A percentile compares a stretch with the other conserved stretches of the same genome.
These are phyloP conservation scores for Tylopilus sp. DNA, from an alignment of 768 basidiomycete genomes.

Conservation along the genomic window DNA sequence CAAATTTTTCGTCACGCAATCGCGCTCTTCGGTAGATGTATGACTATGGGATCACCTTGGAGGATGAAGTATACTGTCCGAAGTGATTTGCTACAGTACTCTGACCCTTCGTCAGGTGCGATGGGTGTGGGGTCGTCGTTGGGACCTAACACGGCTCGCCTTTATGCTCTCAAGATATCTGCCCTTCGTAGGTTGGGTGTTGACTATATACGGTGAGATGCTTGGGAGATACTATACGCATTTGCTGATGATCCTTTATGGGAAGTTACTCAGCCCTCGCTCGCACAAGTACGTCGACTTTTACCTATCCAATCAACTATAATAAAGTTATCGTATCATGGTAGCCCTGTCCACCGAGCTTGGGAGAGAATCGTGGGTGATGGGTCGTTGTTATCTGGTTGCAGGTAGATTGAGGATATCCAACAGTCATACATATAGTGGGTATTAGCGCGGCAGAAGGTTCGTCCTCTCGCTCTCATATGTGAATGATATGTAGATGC, in stretches of 20 bases:
- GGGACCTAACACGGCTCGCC: constrained; percentile 12
- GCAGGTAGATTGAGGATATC: background rate
- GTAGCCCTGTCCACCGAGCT: background rate
- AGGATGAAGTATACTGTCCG: constrained; percentile 4
- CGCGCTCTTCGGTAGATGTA: background rate
- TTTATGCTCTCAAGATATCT: constrained; percentile 22
- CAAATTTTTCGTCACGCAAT: background rate
- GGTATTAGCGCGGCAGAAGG: constrained; percentile 12
- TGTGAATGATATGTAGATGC: background rate
- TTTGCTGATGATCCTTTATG: background rate
- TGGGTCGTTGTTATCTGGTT: background rate
- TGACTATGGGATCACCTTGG: constrained; percentile 11
- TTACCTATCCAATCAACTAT: background rate
- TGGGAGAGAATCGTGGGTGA: constrained; percentile 11
- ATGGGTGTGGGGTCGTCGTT: constrained; percentile 20
- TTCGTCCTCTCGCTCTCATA: background rate
- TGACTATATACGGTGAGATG: constrained; percentile 14
- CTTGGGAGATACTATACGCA: no score
- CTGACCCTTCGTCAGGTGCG: constrained; percentile 6
- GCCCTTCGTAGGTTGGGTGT: constrained; percentile 9
- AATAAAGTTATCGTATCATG: no score
- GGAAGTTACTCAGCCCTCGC: constrained; percentile 5
- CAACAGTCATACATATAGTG: constrained; percentile 9
- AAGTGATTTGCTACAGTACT: no score
- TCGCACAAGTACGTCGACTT: constrained; percentile 5